Base-by-base conservation (phyloP, 306 rosid species). In the Pyrus pyrifolia region DNA sequence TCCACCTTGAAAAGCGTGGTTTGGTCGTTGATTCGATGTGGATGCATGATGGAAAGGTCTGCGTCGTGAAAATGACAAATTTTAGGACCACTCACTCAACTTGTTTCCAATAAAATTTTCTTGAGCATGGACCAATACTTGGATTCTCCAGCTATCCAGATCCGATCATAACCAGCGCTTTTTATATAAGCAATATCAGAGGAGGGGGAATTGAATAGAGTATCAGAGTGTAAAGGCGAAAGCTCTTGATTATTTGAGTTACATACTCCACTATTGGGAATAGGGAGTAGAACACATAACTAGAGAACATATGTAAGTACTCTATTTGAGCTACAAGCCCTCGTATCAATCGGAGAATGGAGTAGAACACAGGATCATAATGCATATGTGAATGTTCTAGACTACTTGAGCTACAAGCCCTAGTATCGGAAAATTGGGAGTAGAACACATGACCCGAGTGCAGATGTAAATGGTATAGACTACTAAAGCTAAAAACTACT, bases 71-170 rank as follows among this genome's bases (percentile, higher is more conserved):
- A 29, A 22, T 35, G 44, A 18, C 72, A 64, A 51, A 65, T 11
- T 31, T 23, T 4, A 40, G 62, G 82, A 72, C 78, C 82, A 72
- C 73, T 59, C 15, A 23, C 17, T 12, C 65, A 4, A 33, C 57
- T 65, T 53, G 66, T 23, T 66, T 65, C 40, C 19, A 71, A 40
- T 33, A 14, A 74, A 51, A 21, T 29, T 42, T 53, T 53, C 51
- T 79, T 10, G 8, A 53, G 65, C 73, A 42, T 53, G 72, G 68
- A 29, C 61, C 67, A 38, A 25, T 3, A 1, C 7, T 62, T 51
- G 1, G 76, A 73, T 60, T 63, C 46, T 31, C 19, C 53, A 65
- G 52, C 71, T 13, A 13, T 15, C 6, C 62, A 70, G 3, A 33
- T 66, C 46, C 30, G 3, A n/a, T 51, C 55, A 51, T 51, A 51